Conservation (phyloP, 2,329 filamentous ascomycete species). For the Ophidiomyces ophidiicola region DNA sequence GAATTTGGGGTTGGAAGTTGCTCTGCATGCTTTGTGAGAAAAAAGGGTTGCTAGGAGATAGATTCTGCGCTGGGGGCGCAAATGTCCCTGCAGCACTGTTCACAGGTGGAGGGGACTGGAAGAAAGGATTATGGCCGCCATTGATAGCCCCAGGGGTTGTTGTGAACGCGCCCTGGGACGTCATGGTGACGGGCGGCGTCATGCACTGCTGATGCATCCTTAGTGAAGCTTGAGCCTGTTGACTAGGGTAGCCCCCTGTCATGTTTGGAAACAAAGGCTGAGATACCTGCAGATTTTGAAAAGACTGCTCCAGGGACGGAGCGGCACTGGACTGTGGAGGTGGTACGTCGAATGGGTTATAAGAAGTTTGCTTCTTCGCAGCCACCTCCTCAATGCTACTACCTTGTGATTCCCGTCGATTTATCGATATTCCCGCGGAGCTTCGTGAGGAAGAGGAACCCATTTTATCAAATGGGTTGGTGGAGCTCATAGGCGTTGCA, state of each 20-base stretch:
- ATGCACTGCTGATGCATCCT: slow-evolving; percentile 32
- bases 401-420: slow-evolving; percentile 22
- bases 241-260: slow-evolving; percentile 49
- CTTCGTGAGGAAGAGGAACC: slow-evolving; percentile 25
- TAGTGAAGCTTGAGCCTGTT: slow-evolving; percentile 31
- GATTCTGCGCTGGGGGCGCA: slow-evolving; percentile 18
- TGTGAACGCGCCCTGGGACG: slow-evolving; percentile 25
- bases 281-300: slow-evolving; percentile 63
- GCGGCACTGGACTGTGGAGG: slow-evolving; percentile 24
- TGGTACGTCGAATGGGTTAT: slow-evolving; percentile 56
- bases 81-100: slow-evolving; percentile 19
- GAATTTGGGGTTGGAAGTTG: slow-evolving; percentile 18
- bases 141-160: slow-evolving; percentile 27
- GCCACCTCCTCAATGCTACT: slow-evolving; percentile 23
- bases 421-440: slow-evolving; percentile 14
- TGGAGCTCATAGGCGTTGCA: slow-evolving; percentile 32
- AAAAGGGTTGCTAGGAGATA: slow-evolving; percentile 26
- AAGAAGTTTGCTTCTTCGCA: slow-evolving; percentile 25
- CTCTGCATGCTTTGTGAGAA: slow-evolving; percentile 23
- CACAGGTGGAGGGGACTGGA: slow-evolving; percentile 26
- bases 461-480: slow-evolving; percentile 55
- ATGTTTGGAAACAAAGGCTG: slow-evolving; percentile 63
- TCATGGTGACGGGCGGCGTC: slow-evolving; percentile 31
- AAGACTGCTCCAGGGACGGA: slow-evolving; percentile 50
- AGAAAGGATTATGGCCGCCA: slow-evolving; percentile 20